Base-by-base conservation (phyloP, 495 filamentous ascomycete genomes). In the Lasiosphaeria ovina region DNA sequence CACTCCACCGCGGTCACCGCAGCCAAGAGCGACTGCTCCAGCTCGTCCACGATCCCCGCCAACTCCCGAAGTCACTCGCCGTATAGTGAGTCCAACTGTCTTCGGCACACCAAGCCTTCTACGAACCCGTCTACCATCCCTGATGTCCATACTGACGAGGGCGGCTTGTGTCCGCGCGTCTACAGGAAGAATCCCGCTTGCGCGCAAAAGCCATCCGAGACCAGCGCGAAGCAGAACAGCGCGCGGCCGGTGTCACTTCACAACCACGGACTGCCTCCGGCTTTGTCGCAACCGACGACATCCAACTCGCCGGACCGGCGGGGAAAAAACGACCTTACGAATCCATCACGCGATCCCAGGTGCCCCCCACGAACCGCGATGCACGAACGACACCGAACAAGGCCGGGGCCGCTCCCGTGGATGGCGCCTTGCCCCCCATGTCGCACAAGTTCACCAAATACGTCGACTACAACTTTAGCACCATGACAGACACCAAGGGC, bases 401-500 rank as follows among this genome's bases (percentile, higher is more conserved):
- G 16, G 68, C 73, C 17, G 81, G 85, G 31, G 79, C 81, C 35
- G 76, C 70, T 52, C 74, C 81, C 10, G 12, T 89, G 82, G 58
- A 84, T 88, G 3, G 88, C 86, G 52, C 83, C 82, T 24, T 71
- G 34, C 66, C n/a, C 11, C 70, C 70, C 24, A 53, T 69, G 4
- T 67, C 70, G 32, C 51, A 54, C 57, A 96, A 93, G 65, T 97
- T 97, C 66, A 83, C 86, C 48, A 91, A 92, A 73, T 98, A 87
- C 74, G 90, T 98, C 64, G 94, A 98, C 60, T 97, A 97, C 73
- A 95, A 98, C 76, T 92, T 98, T 64, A 90, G 88, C 63, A 92
- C 92, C 76, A 98, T 98, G 91, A 93, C 87, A 12, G 94, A 98
- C 70, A 97, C 94, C 6, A 97, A 97, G 66, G 94, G 94, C 47